phyloP scores from a whole-genome alignment of 2,329 filamentous ascomycete genomes.

The Penicillium sp. region DNA sequence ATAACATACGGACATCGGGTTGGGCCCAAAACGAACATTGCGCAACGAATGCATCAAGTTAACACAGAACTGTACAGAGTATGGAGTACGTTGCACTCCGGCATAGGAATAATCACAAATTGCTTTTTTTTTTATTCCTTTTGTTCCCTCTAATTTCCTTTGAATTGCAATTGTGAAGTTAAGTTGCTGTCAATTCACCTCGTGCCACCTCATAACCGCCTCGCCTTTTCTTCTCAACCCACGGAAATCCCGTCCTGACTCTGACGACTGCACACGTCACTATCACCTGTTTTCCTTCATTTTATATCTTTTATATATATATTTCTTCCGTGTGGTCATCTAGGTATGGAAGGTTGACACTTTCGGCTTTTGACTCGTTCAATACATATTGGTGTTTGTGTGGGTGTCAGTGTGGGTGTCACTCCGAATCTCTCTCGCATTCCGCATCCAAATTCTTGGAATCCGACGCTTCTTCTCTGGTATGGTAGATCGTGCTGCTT shows the following conservation, averaged over 20 bases:
- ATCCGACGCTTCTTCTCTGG: neutral
- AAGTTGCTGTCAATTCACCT: no score
- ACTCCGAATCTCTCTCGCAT: neutral
- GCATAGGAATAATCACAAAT: neutral
- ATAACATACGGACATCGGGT: no score
- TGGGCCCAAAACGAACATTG: no score
- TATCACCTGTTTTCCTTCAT: slow-evolving; percentile 2
- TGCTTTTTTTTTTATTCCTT: no score
- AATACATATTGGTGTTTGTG: neutral
- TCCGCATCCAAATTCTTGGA: neutral
- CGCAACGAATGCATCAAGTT: no score
- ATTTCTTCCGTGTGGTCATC: neutral
- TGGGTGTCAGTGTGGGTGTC: neutral
- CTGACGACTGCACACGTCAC: slow-evolving; percentile 24
- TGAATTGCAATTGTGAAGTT: neutral
- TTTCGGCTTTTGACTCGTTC: no score
- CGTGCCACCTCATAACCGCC: slow-evolving; percentile 11
- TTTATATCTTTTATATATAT: slow-evolving; percentile 1
- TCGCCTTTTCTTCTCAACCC: slow-evolving; percentile 4
- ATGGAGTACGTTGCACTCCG: no score
- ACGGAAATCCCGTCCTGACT: slow-evolving; percentile 15
- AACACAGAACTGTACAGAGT: no score
- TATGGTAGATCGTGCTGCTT: neutral
- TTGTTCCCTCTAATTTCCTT: neutral
- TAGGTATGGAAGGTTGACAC: no score